Evolutionary conservation across 768 basidiomycete species (phyloP).

Genomic region (Myochromella boudieri): DNA sequence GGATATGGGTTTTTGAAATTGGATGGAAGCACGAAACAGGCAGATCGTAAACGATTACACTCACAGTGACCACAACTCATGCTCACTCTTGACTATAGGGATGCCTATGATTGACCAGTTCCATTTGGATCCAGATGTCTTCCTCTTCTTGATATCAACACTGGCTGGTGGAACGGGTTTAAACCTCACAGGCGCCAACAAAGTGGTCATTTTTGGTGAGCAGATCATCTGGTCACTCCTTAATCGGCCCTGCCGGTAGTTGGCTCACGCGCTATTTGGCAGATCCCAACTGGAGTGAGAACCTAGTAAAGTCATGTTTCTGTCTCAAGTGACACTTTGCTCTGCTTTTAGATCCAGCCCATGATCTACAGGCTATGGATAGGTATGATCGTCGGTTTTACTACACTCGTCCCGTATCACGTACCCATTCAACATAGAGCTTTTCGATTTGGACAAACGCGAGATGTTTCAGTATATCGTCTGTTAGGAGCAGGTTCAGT

Average conservation of each 20-base stretch:
- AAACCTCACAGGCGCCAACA: conserved; percentile 89
- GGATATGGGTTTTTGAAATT: conserved; percentile 68
- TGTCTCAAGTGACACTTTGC: conserved; percentile 5
- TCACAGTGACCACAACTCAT: background rate
- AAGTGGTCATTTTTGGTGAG: conserved; percentile 88
- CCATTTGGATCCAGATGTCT: conserved; percentile 69
- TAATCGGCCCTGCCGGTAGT: too few species aligned
- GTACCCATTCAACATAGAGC: conserved; percentile 38
- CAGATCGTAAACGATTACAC: conserved; percentile 60
- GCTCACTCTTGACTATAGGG: conserved; percentile 48
- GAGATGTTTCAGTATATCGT: conserved; percentile 82
- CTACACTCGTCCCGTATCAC: background rate
- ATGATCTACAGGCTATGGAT: conserved; percentile 93
- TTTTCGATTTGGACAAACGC: conserved; percentile 83
- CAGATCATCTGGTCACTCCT: conserved; percentile 20
- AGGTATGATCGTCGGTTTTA: conserved; percentile 28
- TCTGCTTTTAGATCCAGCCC: conserved; percentile 77
- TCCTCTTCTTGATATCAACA: conserved; percentile 87
- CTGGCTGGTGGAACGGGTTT: conserved; percentile 90
- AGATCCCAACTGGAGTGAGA: conserved; percentile 96
- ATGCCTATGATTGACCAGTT: conserved; percentile 88
- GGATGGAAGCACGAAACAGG: conserved; percentile 73
- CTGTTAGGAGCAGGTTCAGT: conserved; percentile 85
- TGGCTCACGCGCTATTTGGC: conserved; percentile 12
- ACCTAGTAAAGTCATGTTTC: background rate